Percentiles rank a stretch among this genome's conserved stretches.
phyloP scores from a whole-genome alignment of 225 moss, liverwort and hornwort genomes.

The Sphagnum tenellum region DNA sequence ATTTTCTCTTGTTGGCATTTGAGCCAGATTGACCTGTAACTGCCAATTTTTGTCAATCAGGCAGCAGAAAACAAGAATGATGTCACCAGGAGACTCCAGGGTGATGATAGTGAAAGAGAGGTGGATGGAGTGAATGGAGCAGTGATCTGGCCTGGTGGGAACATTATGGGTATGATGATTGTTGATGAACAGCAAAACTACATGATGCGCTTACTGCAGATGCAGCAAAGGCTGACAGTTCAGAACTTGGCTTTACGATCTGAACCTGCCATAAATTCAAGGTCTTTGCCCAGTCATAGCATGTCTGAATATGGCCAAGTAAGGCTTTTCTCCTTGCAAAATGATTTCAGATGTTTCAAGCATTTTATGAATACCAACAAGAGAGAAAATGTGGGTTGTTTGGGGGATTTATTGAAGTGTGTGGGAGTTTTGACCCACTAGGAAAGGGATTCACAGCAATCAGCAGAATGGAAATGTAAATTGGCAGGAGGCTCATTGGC shows the following conservation, averaged over 20 bases:
- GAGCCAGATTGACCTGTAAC: too few relatives aligned
- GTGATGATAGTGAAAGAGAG: too few relatives aligned
- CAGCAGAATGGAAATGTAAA: too few relatives aligned
- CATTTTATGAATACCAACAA: too few relatives aligned
- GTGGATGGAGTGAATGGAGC: not conserved
- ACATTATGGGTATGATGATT: not conserved
- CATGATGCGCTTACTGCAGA: not conserved
- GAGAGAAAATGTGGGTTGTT: too few relatives aligned
- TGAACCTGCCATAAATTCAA: not conserved
- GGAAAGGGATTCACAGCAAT: too few relatives aligned
- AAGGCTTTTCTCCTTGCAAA: not conserved
- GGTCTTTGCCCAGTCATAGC: too few relatives aligned
- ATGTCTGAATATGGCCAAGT: not conserved
- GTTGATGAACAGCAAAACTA: not conserved
- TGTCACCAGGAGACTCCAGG: too few relatives aligned
- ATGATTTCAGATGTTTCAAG: not conserved
- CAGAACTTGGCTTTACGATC: not conserved
- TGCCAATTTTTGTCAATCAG: not conserved
- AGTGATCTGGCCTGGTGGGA: not conserved
- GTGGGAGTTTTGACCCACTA: too few relatives aligned
- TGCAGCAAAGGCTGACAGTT: conserved; percentile 2
- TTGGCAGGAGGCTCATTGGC: too few relatives aligned
- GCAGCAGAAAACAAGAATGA: not conserved
- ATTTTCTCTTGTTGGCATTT: too few relatives aligned
- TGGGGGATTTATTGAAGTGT: too few relatives aligned